Conservation (phyloP, 2,329 filamentous ascomycete species). For the Sporothrix brasiliensis region DNA sequence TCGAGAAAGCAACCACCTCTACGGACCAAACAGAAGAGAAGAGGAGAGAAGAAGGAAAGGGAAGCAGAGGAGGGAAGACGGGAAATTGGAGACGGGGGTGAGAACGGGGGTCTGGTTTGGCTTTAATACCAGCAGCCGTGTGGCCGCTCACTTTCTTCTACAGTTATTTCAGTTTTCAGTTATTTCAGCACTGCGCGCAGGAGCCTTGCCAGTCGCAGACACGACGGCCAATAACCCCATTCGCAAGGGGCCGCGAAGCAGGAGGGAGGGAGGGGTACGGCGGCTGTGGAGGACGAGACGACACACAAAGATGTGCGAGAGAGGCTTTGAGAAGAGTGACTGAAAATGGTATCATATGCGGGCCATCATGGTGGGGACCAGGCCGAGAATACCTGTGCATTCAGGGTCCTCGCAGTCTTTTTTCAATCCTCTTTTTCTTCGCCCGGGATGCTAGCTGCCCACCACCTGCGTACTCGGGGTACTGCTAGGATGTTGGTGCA, state of each 20-base stretch:
- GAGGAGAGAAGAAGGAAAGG: conserved; percentile 3
- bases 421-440: neutral
- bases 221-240: neutral
- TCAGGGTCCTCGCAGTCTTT: conserved; percentile 18
- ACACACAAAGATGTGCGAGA: neutral
- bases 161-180: neutral
- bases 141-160: neutral
- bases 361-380: neutral
- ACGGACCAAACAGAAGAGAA: conserved; percentile 17
- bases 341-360: neutral
- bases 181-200: neutral
- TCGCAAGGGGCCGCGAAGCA: conserved; percentile 8
- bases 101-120: conserved; percentile 31
- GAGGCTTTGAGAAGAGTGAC: neutral
- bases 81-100: conserved; percentile 30
- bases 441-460: conserved; percentile 29
- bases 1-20: conserved; percentile 32
- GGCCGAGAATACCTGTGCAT: neutral
- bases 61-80: conserved; percentile 22
- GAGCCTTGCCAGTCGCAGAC: neutral
- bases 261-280: neutral
- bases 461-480: conserved; percentile 26
- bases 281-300: neutral
- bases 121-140: conserved; percentile 33
- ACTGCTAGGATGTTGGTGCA: conserved; percentile 20